Conservation (phyloP, 2,329 filamentous ascomycete genomes). For the Fusarium duplospermum region DNA sequence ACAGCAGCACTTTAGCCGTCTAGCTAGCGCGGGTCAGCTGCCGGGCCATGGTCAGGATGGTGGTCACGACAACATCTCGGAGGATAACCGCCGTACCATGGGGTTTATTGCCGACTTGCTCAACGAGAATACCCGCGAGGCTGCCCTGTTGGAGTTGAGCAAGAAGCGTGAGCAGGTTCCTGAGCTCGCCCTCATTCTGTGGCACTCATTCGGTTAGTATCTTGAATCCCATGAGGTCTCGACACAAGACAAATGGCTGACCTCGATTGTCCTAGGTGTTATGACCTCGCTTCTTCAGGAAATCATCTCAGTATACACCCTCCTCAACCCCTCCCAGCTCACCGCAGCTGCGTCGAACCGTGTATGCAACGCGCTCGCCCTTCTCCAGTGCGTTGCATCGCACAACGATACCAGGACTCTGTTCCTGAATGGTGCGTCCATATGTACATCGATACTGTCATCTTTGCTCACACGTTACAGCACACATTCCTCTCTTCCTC, state of each 20-base stretch:
- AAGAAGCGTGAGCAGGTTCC: conserved; percentile 99
- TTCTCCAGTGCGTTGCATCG: conserved; percentile 96
- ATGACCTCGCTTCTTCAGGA: conserved; percentile 98
- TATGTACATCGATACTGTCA: not conserved
- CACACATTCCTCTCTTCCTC: conserved; percentile 96
- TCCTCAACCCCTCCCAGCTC: conserved; percentile 95
- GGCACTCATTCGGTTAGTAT: conserved; percentile 94
- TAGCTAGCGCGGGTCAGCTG: conserved; percentile 64
- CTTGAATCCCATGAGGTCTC: conserved; percentile 4
- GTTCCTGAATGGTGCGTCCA: conserved; percentile 84
- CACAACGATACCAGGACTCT: conserved; percentile 96
- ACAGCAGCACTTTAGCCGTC: conserved; percentile 77
- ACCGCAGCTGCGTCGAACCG: conserved; percentile 97
- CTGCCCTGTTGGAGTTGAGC: conserved; percentile 92
- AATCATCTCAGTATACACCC: conserved; percentile 98
- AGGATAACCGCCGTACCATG: conserved; percentile 93
- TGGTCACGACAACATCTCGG: conserved; percentile 76
- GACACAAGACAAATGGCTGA: conserved; percentile 32
- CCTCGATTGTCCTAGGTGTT: conserved; percentile 72
- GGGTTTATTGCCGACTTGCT: conserved; percentile 92
- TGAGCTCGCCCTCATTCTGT: conserved; percentile 93
- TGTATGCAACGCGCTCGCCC: conserved; percentile 95
- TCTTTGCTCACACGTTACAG: conserved; percentile 58
- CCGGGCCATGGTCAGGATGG: conserved; percentile 65
- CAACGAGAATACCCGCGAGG: conserved; percentile 87